A percentile compares a stretch with the other conserved stretches of the same genome.
Conservation (phyloP, 805 yeast genomes). For the Candida alai region DNA sequence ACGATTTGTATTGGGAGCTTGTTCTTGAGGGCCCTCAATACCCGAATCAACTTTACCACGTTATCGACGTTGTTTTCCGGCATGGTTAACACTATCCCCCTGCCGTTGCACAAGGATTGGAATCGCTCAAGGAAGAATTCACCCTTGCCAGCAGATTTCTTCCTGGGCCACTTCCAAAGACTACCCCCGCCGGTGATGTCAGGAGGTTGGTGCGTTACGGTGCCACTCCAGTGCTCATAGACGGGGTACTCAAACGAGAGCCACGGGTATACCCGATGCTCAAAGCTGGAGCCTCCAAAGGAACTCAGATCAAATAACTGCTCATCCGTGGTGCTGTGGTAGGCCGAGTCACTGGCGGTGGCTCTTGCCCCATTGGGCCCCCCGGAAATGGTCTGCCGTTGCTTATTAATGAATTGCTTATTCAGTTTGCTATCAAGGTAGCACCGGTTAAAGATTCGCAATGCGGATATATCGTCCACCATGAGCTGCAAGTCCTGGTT, state of each 20-base stretch:
- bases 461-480: slow-evolving; percentile 1
- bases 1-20: slow-evolving; percentile 34
- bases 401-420: not conserved
- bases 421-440: slow-evolving; percentile 20
- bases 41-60: slow-evolving; percentile 25
- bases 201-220: not conserved
- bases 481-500: too few relatives aligned
- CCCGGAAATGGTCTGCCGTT: slow-evolving; percentile 10
- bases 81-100: slow-evolving; percentile 31
- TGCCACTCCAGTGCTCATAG: slow-evolving; percentile 38
- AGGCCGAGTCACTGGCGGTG: not conserved
- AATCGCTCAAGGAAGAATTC: slow-evolving; percentile 21
- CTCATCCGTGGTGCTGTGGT: not conserved
- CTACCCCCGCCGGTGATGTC: too few relatives aligned
- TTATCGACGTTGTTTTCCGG: slow-evolving; percentile 27
- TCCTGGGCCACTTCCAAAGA: too few relatives aligned
- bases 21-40: slow-evolving; percentile 32
- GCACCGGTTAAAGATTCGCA: slow-evolving; percentile 36
- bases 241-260: slow-evolving; percentile 35
- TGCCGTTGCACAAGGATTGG: slow-evolving; percentile 25
- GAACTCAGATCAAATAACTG: not conserved
- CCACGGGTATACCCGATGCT: slow-evolving; percentile 37
- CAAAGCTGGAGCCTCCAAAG: slow-evolving; percentile 19
- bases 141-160: too few relatives aligned
- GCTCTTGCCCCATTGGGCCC: too few relatives aligned